Conservation (phyloP, 371 early-diverging fungal species). For the Mortierella sp. region DNA sequence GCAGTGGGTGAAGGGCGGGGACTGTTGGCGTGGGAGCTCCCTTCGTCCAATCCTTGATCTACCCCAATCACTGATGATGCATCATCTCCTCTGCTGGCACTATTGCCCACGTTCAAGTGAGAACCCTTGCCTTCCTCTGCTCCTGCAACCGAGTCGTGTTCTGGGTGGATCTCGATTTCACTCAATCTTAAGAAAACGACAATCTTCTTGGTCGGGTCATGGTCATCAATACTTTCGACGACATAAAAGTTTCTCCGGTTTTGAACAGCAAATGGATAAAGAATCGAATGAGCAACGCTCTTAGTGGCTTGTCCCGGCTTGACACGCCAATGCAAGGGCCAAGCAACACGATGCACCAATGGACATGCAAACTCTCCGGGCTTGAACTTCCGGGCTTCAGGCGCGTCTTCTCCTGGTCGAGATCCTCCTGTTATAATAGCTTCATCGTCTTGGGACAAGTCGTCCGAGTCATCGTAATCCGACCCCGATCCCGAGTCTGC, state of each 20-base stretch:
- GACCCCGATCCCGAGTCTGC: conserved; percentile 46
- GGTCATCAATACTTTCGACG: conserved; percentile 55
- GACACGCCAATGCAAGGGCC: conserved; percentile 83
- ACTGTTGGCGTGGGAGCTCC: conserved; percentile 41
- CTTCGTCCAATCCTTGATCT: conserved; percentile 23
- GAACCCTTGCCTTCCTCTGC: conserved; percentile 26
- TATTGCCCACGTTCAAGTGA: conserved; percentile 12
- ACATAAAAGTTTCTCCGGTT: conserved; percentile 84
- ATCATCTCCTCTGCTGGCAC: conserved; percentile 25
- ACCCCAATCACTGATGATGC: background rate
- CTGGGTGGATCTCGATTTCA: conserved; percentile 54
- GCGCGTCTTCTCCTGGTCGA: conserved; percentile 57
- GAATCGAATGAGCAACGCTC: conserved; percentile 60
- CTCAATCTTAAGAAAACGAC: conserved; percentile 75
- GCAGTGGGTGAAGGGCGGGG: conserved; percentile 51
- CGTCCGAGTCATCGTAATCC: conserved; percentile 47
- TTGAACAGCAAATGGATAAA: conserved; percentile 72
- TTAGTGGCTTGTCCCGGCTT: conserved; percentile 73
- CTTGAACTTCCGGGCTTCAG: conserved; percentile 54
- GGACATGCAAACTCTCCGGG: conserved; percentile 83
- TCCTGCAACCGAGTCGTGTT: conserved; percentile 9
- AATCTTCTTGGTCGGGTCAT: conserved; percentile 52
- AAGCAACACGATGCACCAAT: conserved; percentile 66
- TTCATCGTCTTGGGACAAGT: conserved; percentile 66
- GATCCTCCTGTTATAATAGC: conserved; percentile 53